These are phyloP conservation scores for Alternaria viburni DNA, from an alignment of 2,329 filamentous ascomycete genomes.

Conservation along the genomic window DNA sequence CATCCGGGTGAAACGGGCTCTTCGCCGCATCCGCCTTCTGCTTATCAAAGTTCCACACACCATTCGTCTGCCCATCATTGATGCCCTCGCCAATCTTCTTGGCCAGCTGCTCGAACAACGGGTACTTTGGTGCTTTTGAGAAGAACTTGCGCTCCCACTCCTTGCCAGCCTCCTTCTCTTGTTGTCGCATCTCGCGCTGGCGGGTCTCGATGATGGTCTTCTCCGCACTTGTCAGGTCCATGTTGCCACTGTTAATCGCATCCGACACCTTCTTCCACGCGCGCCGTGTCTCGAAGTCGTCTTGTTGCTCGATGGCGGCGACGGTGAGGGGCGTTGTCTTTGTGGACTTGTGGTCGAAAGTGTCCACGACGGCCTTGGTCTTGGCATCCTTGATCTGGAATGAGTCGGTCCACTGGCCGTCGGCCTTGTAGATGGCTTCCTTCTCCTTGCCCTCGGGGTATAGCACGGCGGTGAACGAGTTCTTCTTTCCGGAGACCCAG, in stretches of 20 bases:
- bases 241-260: slow-evolving; percentile 80
- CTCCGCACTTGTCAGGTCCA: slow-evolving; percentile 77
- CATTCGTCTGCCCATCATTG: slow-evolving; percentile 71
- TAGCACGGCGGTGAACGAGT: slow-evolving; percentile 78
- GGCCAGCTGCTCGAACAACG: slow-evolving; percentile 57
- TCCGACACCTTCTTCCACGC: slow-evolving; percentile 88
- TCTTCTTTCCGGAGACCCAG: slow-evolving; percentile 96
- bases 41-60: slow-evolving; percentile 72
- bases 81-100: slow-evolving; percentile 54
- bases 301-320: slow-evolving; percentile 76
- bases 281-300: slow-evolving; percentile 83
- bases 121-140: slow-evolving; percentile 51
- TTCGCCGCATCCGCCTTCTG: slow-evolving; percentile 51
- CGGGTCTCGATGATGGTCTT: slow-evolving; percentile 91
- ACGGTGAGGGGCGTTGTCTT: slow-evolving; percentile 71
- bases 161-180: slow-evolving; percentile 75
- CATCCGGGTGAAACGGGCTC: slow-evolving; percentile 36
- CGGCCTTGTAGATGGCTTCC: slow-evolving; percentile 77
- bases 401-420: slow-evolving; percentile 87
- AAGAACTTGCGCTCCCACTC: slow-evolving; percentile 90
- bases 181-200: slow-evolving; percentile 77
- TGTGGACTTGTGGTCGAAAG: slow-evolving; percentile 55
- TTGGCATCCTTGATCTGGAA: slow-evolving; percentile 78
- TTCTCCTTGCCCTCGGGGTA: slow-evolving; percentile 74
- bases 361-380: slow-evolving; percentile 51